These are phyloP conservation scores for Pseudogymnoascus sp. DNA, from an alignment of 2,329 filamentous ascomycete species.

Conservation along the genomic window DNA sequence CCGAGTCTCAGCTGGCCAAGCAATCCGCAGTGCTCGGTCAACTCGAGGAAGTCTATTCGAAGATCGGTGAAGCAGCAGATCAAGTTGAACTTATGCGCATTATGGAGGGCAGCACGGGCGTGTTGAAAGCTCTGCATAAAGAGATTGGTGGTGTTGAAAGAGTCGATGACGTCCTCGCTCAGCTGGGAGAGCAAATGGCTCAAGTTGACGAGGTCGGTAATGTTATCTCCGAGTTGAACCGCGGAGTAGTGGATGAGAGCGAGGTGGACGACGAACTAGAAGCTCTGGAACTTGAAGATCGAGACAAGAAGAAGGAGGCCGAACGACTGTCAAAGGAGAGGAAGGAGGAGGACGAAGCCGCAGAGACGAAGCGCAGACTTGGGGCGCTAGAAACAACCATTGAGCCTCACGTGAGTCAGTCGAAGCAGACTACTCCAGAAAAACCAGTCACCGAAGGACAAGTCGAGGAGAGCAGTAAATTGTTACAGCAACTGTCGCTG, in stretches of 20 bases:
- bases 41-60: conserved; percentile 74
- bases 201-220: conserved; percentile 75
- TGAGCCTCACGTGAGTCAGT: not conserved
- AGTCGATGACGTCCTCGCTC: conserved; percentile 70
- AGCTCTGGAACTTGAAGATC: conserved; percentile 51
- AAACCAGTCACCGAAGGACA: conserved; percentile 34
- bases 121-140: conserved; percentile 65
- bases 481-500: conserved; percentile 13
- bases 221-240: conserved; percentile 59
- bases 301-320: conserved; percentile 37
- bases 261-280: conserved; percentile 87
- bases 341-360: conserved; percentile 23
- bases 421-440: not conserved
- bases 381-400: conserved; percentile 17
- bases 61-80: conserved; percentile 77
- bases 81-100: conserved; percentile 77
- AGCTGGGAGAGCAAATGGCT: conserved; percentile 70
- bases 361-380: conserved; percentile 25
- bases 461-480: conserved; percentile 16
- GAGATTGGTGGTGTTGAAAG: conserved; percentile 69
- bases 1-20: conserved; percentile 64
- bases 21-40: conserved; percentile 69
- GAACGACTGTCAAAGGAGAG: conserved; percentile 28
- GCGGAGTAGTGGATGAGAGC: conserved; percentile 60
- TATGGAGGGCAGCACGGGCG: conserved; percentile 71